Evolutionary conservation across 2,329 filamentous ascomycete genomes (phyloP), one percentile per base, ranked within the genome.

Genomic region (Diaporthe caulivora): DNA sequence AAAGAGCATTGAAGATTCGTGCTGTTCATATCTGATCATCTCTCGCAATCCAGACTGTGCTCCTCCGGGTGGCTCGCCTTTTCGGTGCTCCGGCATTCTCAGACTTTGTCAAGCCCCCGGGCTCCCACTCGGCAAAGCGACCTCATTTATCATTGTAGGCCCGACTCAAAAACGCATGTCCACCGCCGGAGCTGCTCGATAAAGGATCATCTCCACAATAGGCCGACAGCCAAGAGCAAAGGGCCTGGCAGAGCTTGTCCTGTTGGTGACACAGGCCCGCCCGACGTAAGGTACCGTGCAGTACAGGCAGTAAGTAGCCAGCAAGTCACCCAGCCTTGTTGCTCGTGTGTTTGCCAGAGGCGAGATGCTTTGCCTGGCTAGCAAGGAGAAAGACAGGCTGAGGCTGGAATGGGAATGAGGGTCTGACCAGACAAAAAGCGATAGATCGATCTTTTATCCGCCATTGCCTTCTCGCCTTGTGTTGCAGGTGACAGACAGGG

Each of bases 401-500:
- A n/a, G 62, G 47, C 62, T 40, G 62, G 47, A 53, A 40, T 51
- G 44, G 44, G 13, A 57, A 62, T 54, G 72, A 62, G 54, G 10
- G 47, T 54, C 71, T 75, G 65, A 75, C 67, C 57, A 58, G 51
- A 55, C 26, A 60, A 17, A 67, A 72, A 47, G 42, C 37, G 53
- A 60, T 49, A 53, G 55, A 55, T 62, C 53, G 31, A 65, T 69
- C 34, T 72, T 72, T 72, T 51, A 53, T 42, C 44, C 65, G 55
- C 31, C 40, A 31, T 4, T 8, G 62, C 53, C 49, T 58, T 70
- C 54, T 69, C 70, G 55, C 70, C 37, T 34, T 72, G 55, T 55
- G 72, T 68, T 54, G 26, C 54, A 31, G 58, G 58, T 47, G 55
- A 70, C 70, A 72, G 72, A 70, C 58, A 62, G 57, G 49, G 73